A percentile compares a stretch with the other conserved stretches of the same genome.
Evolutionary conservation across 2,329 filamentous ascomycete genomes (phyloP).

Genomic region (Botryotinia narcissicola): DNA sequence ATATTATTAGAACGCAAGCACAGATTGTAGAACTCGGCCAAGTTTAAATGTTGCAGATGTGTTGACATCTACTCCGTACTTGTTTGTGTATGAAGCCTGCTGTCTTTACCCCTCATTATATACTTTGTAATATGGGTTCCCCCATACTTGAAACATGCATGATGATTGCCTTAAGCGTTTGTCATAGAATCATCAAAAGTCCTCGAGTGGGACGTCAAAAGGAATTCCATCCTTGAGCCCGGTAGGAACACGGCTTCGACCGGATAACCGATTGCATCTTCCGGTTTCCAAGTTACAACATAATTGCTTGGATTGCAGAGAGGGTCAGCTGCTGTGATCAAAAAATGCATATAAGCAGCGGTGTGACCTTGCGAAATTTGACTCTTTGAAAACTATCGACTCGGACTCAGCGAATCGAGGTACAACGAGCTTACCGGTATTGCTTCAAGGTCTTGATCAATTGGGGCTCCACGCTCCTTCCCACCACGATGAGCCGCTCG

Average conservation of each 20-base stretch:
- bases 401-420: not conserved
- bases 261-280: conserved; percentile 7
- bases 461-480: not conserved
- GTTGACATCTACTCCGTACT: not conserved
- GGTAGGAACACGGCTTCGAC: not conserved
- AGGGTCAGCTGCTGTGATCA: conserved; percentile 13
- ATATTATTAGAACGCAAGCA: not conserved
- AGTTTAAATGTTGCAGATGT: not conserved
- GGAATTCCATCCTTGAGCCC: conserved; percentile 3
- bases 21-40: not conserved
- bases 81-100: not conserved
- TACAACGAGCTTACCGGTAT: not conserved
- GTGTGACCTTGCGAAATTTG: not conserved
- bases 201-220: not conserved
- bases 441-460: not conserved
- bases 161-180: not conserved
- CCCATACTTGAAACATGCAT: conserved; percentile 9
- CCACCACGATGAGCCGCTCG: not conserved
- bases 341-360: conserved; percentile 12
- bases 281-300: conserved; percentile 11
- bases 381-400: not conserved
- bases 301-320: not conserved
- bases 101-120: conserved; percentile 1
- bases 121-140: not conserved
- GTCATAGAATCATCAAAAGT: conserved; percentile 15